Evolutionary conservation across 305 asterid genomes (phyloP), one percentile per base, ranked within the genome.

Genomic region (Plantago coronopus): DNA sequence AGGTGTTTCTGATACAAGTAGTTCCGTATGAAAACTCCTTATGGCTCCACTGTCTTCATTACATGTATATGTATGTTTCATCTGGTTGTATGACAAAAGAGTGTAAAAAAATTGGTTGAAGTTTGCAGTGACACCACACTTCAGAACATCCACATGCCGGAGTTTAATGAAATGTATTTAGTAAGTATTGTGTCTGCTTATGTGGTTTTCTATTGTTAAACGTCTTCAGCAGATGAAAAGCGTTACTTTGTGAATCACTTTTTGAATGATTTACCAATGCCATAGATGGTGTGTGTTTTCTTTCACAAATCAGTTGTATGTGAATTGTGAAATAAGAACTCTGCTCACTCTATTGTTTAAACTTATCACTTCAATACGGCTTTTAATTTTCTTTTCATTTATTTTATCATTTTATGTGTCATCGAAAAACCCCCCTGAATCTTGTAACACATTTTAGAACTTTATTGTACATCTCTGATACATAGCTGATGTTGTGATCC

Each of bases 1-100:
- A 38, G 16, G 3, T 38, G 44, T 64, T 40, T 42, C 27, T 51
- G 46, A 7, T 54, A 25, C 38, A 20, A 18, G 19, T 68, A 51
- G 37, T 54, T 54, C 43, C 5, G 38, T 47, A 51, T 23, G 38
- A 37, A 12, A 15, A 50, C 31, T 20, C 17, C n/a, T 19, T 20
- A 23, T 1, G 40, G 58, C 42, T 22, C 16, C 16, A 51, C 18
- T 23, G 57, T 51, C 40, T 51, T 21, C 11, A 23, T 23, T 15
- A 13, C 43, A 9, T 37, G 43, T 37, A 10, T 10, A 17, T 21
- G 57, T 15, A 34, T 51, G 17, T 19, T 21, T 22, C 21, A 51
- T 53, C 20, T 17, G 19, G 25, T 10, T 53, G 21, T n/a, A 7
- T 25, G 10, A 37, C 15, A 9, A n/a, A 4, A 27, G 14, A 37